Evolutionary conservation across 202 grass and related monocot species (phyloP).

Genomic region (Zoysia matrella): DNA sequence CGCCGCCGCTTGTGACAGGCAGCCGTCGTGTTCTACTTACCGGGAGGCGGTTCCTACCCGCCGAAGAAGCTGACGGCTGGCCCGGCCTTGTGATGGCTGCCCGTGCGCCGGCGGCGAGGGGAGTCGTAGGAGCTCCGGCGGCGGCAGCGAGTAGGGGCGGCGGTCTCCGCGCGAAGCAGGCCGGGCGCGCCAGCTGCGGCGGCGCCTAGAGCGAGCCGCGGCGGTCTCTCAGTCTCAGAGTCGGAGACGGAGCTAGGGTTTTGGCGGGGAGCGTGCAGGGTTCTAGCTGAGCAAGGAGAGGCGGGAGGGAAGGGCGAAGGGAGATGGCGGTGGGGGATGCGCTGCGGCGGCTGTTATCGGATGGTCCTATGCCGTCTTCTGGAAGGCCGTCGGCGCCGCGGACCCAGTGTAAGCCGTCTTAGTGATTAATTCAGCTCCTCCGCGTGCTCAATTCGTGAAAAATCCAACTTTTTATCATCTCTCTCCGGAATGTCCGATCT

Average conservation of each 20-base stretch:
- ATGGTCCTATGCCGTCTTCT: slow-evolving; percentile 96
- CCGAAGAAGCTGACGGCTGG: slow-evolving; percentile 37
- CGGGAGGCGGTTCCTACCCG: not conserved
- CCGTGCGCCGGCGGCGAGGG: slow-evolving; percentile 53
- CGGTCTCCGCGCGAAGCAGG: slow-evolving; percentile 78
- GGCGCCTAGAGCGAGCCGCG: slow-evolving; percentile 69
- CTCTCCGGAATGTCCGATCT: no score
- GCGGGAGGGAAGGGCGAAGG: not conserved
- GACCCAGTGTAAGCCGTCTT: slow-evolving; percentile 64
- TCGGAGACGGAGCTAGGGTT: slow-evolving; percentile 41
- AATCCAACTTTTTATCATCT: no score
- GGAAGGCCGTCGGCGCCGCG: slow-evolving; percentile 77
- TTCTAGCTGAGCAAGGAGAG: not conserved
- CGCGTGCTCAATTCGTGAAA: not conserved
- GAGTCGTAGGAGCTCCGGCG: slow-evolving; percentile 33
- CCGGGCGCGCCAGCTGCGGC: slow-evolving; percentile 84
- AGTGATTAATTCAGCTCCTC: not conserved
- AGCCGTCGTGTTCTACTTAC: slow-evolving; percentile 8
- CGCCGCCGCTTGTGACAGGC: not conserved
- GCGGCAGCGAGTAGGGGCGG: slow-evolving; percentile 54
- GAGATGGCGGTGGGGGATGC: slow-evolving; percentile 72
- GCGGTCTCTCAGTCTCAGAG: slow-evolving; percentile 6
- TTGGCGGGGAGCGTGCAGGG: slow-evolving; percentile 23
- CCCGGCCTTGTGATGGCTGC: slow-evolving; percentile 61
- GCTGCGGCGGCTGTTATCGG: slow-evolving; percentile 82